phyloP scores from a whole-genome alignment of 208 protist species.

The Tetramitus jugosus region DNA sequence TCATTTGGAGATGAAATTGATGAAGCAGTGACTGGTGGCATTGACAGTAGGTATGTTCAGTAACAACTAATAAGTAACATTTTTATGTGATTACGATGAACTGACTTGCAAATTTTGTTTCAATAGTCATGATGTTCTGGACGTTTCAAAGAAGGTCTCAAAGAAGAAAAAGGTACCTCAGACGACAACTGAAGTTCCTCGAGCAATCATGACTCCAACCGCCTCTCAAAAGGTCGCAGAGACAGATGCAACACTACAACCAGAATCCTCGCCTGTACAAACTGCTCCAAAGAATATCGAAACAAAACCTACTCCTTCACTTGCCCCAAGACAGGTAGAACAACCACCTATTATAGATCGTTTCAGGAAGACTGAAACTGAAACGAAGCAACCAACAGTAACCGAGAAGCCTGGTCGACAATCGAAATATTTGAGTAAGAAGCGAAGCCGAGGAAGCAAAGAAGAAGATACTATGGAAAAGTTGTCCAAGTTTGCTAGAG shows the following conservation, averaged over 20 bases:
- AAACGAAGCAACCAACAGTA: neutral
- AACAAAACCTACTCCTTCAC: neutral
- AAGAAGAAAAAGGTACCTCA: neutral
- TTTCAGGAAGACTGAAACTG: neutral
- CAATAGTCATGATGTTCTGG: neutral
- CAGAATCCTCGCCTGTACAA: too few relatives aligned
- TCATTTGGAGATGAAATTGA: slow-evolving; percentile 21
- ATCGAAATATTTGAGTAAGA: neutral
- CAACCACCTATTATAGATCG: neutral
- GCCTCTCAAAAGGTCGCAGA: too few relatives aligned
- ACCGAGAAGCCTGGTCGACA: neutral
- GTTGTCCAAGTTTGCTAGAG: neutral
- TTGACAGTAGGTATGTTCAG: neutral
- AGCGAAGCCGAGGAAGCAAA: neutral
- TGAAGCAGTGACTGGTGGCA: neutral
- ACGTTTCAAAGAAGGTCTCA: neutral
- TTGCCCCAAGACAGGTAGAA: neutral
- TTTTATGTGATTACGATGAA: neutral
- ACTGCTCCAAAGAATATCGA: neutral
- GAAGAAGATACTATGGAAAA: neutral
- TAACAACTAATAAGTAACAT: neutral
- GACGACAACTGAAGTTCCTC: neutral
- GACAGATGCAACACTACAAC: too few relatives aligned
- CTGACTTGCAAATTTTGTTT: neutral
- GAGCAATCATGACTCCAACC: too few relatives aligned